These are phyloP conservation scores for Coemansia pectinata DNA, from an alignment of 192 early-diverging fungal genomes.

Conservation along the genomic window DNA sequence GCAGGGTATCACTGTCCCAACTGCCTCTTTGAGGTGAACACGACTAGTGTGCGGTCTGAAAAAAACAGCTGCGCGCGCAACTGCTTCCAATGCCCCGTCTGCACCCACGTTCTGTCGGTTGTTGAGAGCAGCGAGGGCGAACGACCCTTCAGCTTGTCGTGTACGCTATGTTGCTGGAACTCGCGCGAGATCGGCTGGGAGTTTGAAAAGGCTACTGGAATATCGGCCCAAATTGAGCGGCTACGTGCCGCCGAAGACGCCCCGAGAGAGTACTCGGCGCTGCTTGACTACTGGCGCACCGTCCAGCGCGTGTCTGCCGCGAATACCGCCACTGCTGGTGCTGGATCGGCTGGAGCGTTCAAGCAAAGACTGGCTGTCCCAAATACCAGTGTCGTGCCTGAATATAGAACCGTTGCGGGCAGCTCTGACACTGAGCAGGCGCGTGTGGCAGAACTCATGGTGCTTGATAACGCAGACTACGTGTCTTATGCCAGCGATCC, in stretches of 20 bases:
- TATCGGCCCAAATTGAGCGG: conserved; percentile 87
- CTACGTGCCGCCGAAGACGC: conserved; percentile 67
- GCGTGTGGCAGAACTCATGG: conserved; percentile 21
- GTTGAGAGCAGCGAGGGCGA: conserved; percentile 54
- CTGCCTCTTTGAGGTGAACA: conserved; percentile 95
- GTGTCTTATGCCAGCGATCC: conserved; percentile 61
- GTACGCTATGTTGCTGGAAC: conserved; percentile 90
- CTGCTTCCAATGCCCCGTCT: conserved; percentile 92
- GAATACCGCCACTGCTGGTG: background rate
- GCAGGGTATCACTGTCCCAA: conserved; percentile 93
- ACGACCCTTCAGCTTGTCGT: conserved; percentile 70
- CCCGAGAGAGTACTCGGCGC: conserved; percentile 78
- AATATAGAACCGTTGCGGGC: conserved; percentile 26
- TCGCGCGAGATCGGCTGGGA: conserved; percentile 89
- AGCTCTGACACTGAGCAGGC: conserved; percentile 10
- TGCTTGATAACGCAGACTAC: conserved; percentile 13
- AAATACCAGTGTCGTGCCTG: conserved; percentile 4
- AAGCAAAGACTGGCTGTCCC: conserved; percentile 21
- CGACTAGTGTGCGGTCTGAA: conserved; percentile 95
- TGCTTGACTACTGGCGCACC: conserved; percentile 85
- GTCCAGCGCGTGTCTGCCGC: conserved; percentile 58
- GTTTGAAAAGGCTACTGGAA: conserved; percentile 92
- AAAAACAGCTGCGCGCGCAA: conserved; percentile 91
- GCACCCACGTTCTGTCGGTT: conserved; percentile 76
- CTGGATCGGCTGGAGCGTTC: conserved; percentile 15